A percentile compares a stretch with the other conserved stretches of the same genome.
Evolutionary conservation across 108 stramenopile genomes (phyloP).

Genomic region (Stephanodiscus minutulus): DNA sequence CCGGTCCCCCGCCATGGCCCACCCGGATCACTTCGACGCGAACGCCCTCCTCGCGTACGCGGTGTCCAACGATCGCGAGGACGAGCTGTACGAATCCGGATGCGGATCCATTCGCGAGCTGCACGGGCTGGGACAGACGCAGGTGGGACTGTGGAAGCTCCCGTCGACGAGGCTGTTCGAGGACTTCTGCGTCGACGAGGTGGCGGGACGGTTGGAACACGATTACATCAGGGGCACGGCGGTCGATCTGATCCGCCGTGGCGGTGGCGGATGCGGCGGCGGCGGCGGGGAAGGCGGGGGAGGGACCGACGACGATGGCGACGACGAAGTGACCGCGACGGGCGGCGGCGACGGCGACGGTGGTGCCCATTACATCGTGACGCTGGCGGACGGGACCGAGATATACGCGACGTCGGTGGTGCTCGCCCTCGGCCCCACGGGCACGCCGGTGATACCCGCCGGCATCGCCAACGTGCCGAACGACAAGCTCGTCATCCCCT

Average conservation of each 20-base stretch:
- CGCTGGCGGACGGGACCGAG: constrained; percentile 9
- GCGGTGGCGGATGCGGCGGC: too few species aligned
- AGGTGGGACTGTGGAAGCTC: constrained; percentile 72
- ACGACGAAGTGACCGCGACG: too few species aligned
- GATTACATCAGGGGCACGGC: constrained; percentile 41
- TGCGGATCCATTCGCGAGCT: constrained; percentile 47
- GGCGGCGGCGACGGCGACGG: too few species aligned
- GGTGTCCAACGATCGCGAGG: constrained; percentile 41
- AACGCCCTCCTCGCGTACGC: constrained; percentile 66
- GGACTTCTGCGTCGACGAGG: constrained; percentile 63
- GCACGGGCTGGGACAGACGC: constrained; percentile 48
- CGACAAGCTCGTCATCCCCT: constrained; percentile 11
- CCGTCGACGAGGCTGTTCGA: constrained; percentile 60
- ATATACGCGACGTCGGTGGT: constrained; percentile 44
- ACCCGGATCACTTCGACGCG: constrained; percentile 64
- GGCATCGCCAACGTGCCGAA: constrained; percentile 15
- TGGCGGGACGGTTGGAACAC: constrained; percentile 40
- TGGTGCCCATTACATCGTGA: constrained; percentile 17
- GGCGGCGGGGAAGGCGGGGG: too few species aligned
- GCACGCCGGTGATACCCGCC: constrained; percentile 47
- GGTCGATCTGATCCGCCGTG: constrained; percentile 28
- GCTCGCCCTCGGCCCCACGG: constrained; percentile 58
- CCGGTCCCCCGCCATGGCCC: constrained; percentile 72
- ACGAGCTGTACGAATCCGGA: constrained; percentile 60
- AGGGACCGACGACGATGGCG: too few species aligned